Evolutionary conservation across 129 eudicot genomes (phyloP).

Genomic region (Flaveria linearis): DNA sequence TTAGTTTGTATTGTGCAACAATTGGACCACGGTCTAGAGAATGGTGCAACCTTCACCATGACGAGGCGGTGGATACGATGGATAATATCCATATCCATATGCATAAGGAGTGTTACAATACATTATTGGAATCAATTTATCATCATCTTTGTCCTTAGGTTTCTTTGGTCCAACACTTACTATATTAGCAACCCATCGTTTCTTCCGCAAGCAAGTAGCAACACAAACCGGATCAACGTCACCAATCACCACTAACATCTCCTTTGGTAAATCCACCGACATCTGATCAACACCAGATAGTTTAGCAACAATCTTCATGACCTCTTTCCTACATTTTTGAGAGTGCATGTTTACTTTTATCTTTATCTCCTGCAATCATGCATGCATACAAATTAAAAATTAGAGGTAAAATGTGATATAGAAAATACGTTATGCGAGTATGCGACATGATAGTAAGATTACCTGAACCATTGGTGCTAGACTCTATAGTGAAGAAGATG

Average conservation of each 20-base stretch:
- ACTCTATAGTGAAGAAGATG: too few relatives aligned
- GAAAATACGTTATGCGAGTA: neutral
- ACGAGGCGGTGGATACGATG: slow-evolving; percentile 2
- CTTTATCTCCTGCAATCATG: slow-evolving; percentile 37
- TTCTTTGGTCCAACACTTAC: slow-evolving; percentile 31
- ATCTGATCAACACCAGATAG: slow-evolving; percentile 29
- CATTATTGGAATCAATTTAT: neutral
- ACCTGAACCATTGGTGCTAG: slow-evolving; percentile 21
- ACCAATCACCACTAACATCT: slow-evolving; percentile 29
- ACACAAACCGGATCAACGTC: slow-evolving; percentile 38
- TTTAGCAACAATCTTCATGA: slow-evolving; percentile 26
- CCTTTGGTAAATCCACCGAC: slow-evolving; percentile 32
- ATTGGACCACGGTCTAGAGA: slow-evolving; percentile 4
- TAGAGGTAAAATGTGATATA: neutral
- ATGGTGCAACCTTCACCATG: slow-evolving; percentile 24
- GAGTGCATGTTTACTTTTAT: slow-evolving; percentile 35
- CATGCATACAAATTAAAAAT: slow-evolving; percentile 1
- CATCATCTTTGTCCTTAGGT: neutral
- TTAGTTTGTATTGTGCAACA: neutral
- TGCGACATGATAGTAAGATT: neutral
- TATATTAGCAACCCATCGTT: slow-evolving; percentile 16
- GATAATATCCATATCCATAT: slow-evolving; percentile 9
- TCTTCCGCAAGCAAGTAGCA: slow-evolving; percentile 39
- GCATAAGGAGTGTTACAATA: slow-evolving; percentile 11
- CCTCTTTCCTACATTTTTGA: slow-evolving; percentile 38